These are phyloP conservation scores for Monotropa hypopitys DNA, from an alignment of 179 eudicot genomes.

Conservation along the genomic window DNA sequence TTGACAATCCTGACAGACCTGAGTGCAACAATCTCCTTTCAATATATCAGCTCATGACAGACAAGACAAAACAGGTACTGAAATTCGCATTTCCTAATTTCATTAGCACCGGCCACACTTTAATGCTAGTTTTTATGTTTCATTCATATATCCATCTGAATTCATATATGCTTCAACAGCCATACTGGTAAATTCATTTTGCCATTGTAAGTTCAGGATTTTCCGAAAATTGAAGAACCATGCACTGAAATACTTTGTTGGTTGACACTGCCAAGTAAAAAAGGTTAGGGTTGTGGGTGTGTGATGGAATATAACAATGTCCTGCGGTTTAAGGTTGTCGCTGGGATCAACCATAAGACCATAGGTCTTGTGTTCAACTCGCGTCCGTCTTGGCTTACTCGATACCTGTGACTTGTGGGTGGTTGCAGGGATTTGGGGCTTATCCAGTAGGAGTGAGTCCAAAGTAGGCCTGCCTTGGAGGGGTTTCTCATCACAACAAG, in stretches of 20 bases:
- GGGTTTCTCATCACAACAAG: background rate
- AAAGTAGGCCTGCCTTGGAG: background rate
- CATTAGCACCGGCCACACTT: background rate
- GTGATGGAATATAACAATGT: background rate
- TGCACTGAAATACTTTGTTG: background rate
- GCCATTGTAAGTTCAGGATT: background rate
- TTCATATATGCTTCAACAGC: background rate
- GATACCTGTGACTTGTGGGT: background rate
- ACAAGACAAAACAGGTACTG: slow-evolving; percentile 75
- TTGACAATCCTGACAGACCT: slow-evolving; percentile 82
- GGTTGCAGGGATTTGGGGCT: background rate
- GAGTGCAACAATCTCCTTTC: slow-evolving; percentile 93
- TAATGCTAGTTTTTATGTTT: background rate
- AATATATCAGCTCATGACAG: slow-evolving; percentile 74
- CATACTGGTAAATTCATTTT: background rate
- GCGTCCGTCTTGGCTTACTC: background rate
- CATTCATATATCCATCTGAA: background rate
- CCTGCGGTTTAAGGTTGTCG: background rate
- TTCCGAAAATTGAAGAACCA: background rate
- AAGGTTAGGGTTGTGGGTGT: background rate
- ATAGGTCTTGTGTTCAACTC: background rate
- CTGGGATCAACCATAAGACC: background rate
- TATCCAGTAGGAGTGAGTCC: background rate
- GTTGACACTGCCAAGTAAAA: background rate
- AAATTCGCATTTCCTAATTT: background rate